Evolutionary conservation across 2,329 filamentous ascomycete genomes (phyloP).

Genomic region (Biscogniauxia marginata): DNA sequence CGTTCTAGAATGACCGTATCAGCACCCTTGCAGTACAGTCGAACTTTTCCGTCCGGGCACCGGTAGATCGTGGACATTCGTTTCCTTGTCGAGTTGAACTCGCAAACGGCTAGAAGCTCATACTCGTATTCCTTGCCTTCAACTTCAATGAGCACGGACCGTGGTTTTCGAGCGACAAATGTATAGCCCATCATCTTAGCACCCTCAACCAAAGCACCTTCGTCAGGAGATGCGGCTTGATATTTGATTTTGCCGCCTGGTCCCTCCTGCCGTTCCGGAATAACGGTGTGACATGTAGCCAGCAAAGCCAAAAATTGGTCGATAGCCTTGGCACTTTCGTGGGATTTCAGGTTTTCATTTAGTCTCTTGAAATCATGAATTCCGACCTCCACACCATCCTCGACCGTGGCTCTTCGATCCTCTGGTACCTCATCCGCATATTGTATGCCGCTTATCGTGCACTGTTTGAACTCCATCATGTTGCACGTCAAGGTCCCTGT

Average conservation of each 20-base stretch:
- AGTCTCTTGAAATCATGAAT: slow-evolving; percentile 83
- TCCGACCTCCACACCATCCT: slow-evolving; percentile 74
- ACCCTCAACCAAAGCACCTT: slow-evolving; percentile 93
- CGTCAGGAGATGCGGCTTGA: slow-evolving; percentile 94
- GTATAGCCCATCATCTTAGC: slow-evolving; percentile 82
- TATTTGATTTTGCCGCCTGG: slow-evolving; percentile 86
- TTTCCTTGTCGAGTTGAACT: slow-evolving; percentile 97
- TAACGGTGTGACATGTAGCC: slow-evolving; percentile 93
- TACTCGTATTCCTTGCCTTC: slow-evolving; percentile 75
- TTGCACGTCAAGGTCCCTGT: slow-evolving; percentile 97
- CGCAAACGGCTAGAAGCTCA: slow-evolving; percentile 91
- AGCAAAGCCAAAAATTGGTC: slow-evolving; percentile 86
- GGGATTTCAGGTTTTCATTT: slow-evolving; percentile 63
- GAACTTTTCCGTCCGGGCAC: slow-evolving; percentile 91
- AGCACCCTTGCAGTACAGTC: slow-evolving; percentile 93
- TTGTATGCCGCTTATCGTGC: slow-evolving; percentile 87
- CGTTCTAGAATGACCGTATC: slow-evolving; percentile 97
- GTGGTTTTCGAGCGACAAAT: slow-evolving; percentile 87
- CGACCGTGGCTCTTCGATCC: slow-evolving; percentile 76
- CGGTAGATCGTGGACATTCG: slow-evolving; percentile 97
- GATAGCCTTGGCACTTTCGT: slow-evolving; percentile 51
- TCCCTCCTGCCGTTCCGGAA: slow-evolving; percentile 82
- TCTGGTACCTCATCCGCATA: slow-evolving; percentile 92
- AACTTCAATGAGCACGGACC: slow-evolving; percentile 79
- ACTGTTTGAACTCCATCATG: slow-evolving; percentile 98